Evolutionary conservation across 1,139 yeast species (phyloP).

Genomic region (Suhomyces taliae): DNA sequence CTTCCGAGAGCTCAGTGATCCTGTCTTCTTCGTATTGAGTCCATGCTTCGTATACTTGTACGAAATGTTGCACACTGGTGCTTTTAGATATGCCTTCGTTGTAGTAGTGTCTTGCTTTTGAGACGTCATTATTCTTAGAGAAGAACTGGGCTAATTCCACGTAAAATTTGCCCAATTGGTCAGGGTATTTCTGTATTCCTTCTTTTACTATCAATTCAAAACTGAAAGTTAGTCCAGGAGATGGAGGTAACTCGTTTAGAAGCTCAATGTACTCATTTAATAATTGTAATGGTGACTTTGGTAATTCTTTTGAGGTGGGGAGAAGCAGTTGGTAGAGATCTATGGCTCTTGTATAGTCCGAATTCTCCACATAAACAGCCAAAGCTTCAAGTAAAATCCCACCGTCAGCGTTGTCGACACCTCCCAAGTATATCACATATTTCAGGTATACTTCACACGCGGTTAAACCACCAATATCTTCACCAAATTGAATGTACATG

Average conservation of each 20-base stretch:
- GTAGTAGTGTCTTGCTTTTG: constrained; percentile 48
- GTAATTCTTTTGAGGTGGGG: background rate
- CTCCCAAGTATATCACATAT: constrained; percentile 33
- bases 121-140: constrained; percentile 28
- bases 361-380: constrained; percentile 25
- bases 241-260: background rate
- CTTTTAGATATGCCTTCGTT: constrained; percentile 50
- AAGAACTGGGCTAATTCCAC: constrained; percentile 53
- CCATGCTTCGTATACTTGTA: constrained; percentile 61
- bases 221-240: constrained; percentile 9
- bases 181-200: constrained; percentile 54
- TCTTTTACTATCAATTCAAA: constrained; percentile 36
- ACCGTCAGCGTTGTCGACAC: constrained; percentile 2
- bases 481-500: constrained; percentile 52
- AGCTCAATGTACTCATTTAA: constrained; percentile 10
- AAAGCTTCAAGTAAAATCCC: constrained; percentile 19
- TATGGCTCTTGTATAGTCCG: constrained; percentile 15
- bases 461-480: constrained; percentile 42
- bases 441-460: constrained; percentile 45
- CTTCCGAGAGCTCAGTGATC: constrained; percentile 37
- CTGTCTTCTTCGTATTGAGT: constrained; percentile 61
- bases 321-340: constrained; percentile 1
- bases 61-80: constrained; percentile 60
- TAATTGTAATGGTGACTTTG: constrained; percentile 9
- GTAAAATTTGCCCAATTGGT: constrained; percentile 55